Evolutionary conservation across 2,329 filamentous ascomycete species (phyloP), one percentile per base, ranked within the genome.

Genomic region (Ascochyta lentis): DNA sequence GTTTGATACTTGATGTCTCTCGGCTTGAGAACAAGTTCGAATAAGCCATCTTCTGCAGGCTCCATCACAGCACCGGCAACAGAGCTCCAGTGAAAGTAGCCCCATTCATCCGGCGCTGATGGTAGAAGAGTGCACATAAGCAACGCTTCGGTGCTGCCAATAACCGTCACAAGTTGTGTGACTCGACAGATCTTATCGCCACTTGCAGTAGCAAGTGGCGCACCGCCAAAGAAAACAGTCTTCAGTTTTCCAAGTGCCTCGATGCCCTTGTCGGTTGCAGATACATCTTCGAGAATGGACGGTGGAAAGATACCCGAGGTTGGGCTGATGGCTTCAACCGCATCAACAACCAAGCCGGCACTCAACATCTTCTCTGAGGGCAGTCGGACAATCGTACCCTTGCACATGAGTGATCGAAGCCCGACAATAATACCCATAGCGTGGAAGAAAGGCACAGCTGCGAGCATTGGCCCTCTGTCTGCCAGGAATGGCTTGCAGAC

Each of bases 101-200:
- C n/a, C 54, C 54, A 56, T 8, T 56, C 54, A 1, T 43, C 13
- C 3, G 29, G 38, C 6, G 24, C 31, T 9, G 31, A 29, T 23
- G 54, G 43, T 24, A 48, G 10, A 8, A 56, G 38, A 23, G 47
- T 56, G 22, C 47, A 48, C 23, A 56, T 40, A 3, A 56, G 8
- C 29, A 51, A 22, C 1, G 47, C 54, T 40, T 56, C 54, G 9
- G 54, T 56, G 26, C 54, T 56, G n/a, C 54, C 54, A 8, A 56
- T 56, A 3, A 51, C 33, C 1, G 48, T 51, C 3, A 56, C 24
- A 16, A 59, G 45, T 6, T 50, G 49, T 15, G 57, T 59, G 1
- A 59, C 57, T 38, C 46, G 23, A 31, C 48, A 56, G 19, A 59
- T 56, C 31, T 54, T 59, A 16, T 59, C 49, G 16, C 57, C 57